These are phyloP conservation scores for Magnolia changhungtana DNA, from an alignment of 164 flowering plant species.

Conservation along the genomic window DNA sequence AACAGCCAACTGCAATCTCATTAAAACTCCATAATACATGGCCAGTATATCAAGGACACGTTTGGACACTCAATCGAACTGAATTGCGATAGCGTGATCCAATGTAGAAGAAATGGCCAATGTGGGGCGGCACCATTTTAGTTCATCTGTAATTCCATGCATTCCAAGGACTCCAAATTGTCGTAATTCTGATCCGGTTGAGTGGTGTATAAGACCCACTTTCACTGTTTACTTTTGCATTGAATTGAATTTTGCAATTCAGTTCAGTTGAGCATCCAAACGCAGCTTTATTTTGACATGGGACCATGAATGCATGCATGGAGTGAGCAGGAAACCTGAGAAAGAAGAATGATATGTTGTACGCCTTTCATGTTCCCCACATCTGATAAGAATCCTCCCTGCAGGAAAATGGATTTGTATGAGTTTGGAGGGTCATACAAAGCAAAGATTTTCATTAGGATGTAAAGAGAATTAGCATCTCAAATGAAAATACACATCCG, in stretches of 20 bases:
- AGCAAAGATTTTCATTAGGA: background rate
- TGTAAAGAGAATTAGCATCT: background rate
- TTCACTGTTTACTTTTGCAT: background rate
- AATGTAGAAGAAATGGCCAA: no score
- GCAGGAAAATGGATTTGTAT: conserved; percentile 7
- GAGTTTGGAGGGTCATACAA: background rate
- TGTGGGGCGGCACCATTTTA: no score
- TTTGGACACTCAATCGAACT: background rate
- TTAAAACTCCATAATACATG: conserved; percentile 30
- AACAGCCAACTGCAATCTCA: conserved; percentile 80
- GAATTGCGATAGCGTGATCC: background rate
- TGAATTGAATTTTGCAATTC: no score
- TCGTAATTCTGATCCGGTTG: no score
- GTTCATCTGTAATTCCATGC: no score
- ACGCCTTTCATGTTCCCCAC: conserved; percentile 54
- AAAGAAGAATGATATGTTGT: conserved; percentile 63
- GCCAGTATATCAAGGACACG: background rate
- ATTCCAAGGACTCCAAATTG: no score
- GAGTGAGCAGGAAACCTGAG: conserved; percentile 57
- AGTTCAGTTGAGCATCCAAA: background rate
- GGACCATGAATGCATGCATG: background rate
- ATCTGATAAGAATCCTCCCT: conserved; percentile 74
- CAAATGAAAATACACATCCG: background rate
- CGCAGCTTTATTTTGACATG: background rate
- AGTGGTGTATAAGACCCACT: no score